These are phyloP conservation scores for Usnea hakonensis DNA, from an alignment of 495 filamentous ascomycete genomes.

Conservation along the genomic window DNA sequence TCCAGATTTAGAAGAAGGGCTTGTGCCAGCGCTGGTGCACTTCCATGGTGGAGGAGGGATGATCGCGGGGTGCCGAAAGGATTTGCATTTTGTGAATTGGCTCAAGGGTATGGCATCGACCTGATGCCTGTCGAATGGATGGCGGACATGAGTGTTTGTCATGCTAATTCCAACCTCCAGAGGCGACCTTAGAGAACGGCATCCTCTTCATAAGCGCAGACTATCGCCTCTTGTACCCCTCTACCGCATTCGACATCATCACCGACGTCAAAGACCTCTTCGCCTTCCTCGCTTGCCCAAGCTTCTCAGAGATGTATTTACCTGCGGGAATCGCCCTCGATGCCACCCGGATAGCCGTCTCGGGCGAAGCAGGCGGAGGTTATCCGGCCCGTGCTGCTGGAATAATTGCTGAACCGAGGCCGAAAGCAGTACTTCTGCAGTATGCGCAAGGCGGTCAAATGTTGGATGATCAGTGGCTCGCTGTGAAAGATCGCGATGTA, in stretches of 20 bases:
- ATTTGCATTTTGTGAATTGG: not conserved
- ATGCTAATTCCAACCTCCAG: constrained; percentile 2
- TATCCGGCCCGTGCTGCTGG: constrained; percentile 34
- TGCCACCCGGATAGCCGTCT: constrained; percentile 29
- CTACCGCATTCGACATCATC: constrained; percentile 27
- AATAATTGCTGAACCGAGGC: constrained; percentile 31
- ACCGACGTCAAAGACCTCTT: constrained; percentile 26
- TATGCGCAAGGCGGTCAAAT: constrained; percentile 31
- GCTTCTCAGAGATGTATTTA: constrained; percentile 15
- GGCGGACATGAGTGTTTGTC: not conserved
- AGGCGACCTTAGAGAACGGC: constrained; percentile 24
- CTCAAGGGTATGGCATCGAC: not conserved
- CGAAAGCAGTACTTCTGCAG: constrained; percentile 28
- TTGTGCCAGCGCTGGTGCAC: constrained; percentile 31
- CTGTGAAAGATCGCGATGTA: constrained; percentile 7
- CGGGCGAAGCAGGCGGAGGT: constrained; percentile 34
- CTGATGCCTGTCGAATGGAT: too few relatives aligned
- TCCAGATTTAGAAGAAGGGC: constrained; percentile 1
- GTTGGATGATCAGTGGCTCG: constrained; percentile 28
- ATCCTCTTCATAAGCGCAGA: constrained; percentile 30
- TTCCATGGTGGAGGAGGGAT: constrained; percentile 36
- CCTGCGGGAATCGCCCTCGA: constrained; percentile 21
- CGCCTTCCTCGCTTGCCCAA: constrained; percentile 17
- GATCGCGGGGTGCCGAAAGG: constrained; percentile 30
- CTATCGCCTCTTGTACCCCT: constrained; percentile 29